Evolutionary conservation across 352 stramenopile species (phyloP).

Genomic region (Pythium aristosporum): DNA sequence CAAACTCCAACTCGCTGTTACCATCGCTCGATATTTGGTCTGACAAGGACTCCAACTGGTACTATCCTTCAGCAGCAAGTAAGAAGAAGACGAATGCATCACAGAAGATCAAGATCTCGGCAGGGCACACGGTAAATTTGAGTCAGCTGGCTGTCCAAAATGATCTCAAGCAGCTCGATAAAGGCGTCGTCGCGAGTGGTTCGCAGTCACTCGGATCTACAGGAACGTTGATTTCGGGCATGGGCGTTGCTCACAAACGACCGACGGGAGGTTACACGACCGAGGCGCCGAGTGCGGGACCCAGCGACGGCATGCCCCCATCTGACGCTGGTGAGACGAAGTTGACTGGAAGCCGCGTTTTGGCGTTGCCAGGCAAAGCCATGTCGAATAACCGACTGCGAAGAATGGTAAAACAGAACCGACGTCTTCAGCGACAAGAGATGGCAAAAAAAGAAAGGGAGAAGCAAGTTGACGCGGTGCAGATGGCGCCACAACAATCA

Average conservation of each 20-base stretch:
- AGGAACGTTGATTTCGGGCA: neutral
- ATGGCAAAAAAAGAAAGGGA: neutral
- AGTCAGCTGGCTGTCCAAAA: neutral
- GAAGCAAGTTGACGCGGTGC: neutral
- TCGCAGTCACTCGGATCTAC: neutral
- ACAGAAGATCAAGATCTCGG: neutral
- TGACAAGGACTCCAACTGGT: neutral
- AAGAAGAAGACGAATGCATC: neutral
- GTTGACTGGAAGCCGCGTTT: neutral
- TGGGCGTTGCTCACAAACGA: neutral
- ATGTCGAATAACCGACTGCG: conserved; percentile 4
- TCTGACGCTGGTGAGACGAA: neutral
- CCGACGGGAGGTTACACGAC: neutral
- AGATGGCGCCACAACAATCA: neutral
- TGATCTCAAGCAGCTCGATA: neutral
- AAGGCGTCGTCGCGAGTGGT: neutral
- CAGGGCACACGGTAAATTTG: neutral
- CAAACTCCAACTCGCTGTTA: neutral
- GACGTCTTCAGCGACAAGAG: conserved; percentile 6
- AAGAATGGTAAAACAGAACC: conserved; percentile 3
- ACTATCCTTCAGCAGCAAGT: neutral
- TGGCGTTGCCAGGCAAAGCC: neutral
- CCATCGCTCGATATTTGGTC: neutral
- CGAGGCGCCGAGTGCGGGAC: neutral
- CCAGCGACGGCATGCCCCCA: neutral